Evolutionary conservation across 2,329 filamentous ascomycete species (phyloP).

Genomic region (Diatrype stigma): DNA sequence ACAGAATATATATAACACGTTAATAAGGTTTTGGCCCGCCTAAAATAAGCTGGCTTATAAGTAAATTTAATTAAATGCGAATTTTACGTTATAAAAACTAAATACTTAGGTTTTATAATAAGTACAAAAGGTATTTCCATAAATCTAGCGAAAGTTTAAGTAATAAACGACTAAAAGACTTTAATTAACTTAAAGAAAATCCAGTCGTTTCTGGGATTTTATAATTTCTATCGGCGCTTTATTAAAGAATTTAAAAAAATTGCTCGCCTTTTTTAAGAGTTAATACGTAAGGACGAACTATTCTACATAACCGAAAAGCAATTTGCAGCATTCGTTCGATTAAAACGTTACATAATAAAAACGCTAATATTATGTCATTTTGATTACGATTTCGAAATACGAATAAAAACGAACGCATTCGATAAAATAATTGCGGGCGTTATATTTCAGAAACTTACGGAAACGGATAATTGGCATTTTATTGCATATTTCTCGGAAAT

Average conservation of each 20-base stretch:
- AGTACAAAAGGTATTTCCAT: not conserved
- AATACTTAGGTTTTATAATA: no score
- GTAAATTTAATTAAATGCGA: not conserved
- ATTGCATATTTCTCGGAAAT: no score
- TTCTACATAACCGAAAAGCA: not conserved
- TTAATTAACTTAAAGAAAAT: not conserved
- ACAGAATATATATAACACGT: constrained; percentile 1
- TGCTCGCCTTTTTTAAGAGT: not conserved
- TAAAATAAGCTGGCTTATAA: not conserved
- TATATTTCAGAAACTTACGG: no score
- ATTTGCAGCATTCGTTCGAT: not conserved
- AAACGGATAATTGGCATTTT: no score
- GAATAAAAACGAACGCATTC: no score
- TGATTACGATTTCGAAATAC: no score
- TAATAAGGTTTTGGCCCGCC: not conserved
- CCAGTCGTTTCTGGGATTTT: constrained; percentile 1
- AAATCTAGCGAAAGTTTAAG: not conserved
- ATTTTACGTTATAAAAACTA: not conserved
- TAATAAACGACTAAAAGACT: not conserved
- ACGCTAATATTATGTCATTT: not conserved
- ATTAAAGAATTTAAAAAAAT: constrained; percentile 2
- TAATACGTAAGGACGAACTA: constrained; percentile 1
- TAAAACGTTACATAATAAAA: not conserved
- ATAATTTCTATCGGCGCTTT: constrained; percentile 3
- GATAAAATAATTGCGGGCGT: no score